Conservation (phyloP, 1,139 yeast species). For the Pichiaceae sp. region DNA sequence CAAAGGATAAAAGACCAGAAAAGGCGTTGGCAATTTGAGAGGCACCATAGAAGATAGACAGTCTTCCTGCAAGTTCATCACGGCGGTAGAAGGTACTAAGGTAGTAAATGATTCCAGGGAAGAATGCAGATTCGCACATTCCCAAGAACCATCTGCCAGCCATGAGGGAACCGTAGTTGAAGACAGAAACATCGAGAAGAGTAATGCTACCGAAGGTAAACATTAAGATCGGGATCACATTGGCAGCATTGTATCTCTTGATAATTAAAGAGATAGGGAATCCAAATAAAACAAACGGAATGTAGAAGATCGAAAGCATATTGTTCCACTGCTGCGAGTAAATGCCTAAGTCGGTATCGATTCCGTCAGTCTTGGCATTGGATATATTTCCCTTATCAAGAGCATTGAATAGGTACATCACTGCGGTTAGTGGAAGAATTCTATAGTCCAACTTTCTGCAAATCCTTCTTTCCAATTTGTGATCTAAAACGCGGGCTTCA, state of each 20-base stretch:
- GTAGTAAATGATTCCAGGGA: constrained; percentile 40
- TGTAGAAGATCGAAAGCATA: constrained; percentile 46
- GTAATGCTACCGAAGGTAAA: constrained; percentile 22
- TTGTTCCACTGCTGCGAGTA: constrained; percentile 42
- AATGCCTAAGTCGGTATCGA: constrained; percentile 42
- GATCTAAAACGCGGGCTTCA: no score
- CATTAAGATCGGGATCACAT: constrained; percentile 14
- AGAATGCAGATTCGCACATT: constrained; percentile 50
- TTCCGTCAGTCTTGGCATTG: constrained; percentile 51
- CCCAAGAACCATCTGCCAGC: constrained; percentile 47
- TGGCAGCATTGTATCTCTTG: constrained; percentile 29
- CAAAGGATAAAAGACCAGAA: constrained; percentile 37
- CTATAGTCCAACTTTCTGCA: constrained; percentile 29
- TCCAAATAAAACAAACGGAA: constrained; percentile 48
- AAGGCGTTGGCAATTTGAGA: constrained; percentile 45
- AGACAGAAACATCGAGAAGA: constrained; percentile 30
- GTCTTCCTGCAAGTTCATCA: constrained; percentile 38
- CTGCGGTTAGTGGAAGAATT: constrained; percentile 20
- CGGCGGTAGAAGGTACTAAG: constrained; percentile 43
- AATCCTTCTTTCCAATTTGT: constrained; percentile 17
- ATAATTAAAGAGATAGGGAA: constrained; percentile 38
- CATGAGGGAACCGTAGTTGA: constrained; percentile 43
- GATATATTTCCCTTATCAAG: constrained; percentile 58
- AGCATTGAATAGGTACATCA: constrained; percentile 16
- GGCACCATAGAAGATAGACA: constrained; percentile 42